Percentiles rank a stretch among this genome's conserved stretches.
Conservation (phyloP, 1,139 yeast genomes). For the Debaryomycetaceae sp. region DNA sequence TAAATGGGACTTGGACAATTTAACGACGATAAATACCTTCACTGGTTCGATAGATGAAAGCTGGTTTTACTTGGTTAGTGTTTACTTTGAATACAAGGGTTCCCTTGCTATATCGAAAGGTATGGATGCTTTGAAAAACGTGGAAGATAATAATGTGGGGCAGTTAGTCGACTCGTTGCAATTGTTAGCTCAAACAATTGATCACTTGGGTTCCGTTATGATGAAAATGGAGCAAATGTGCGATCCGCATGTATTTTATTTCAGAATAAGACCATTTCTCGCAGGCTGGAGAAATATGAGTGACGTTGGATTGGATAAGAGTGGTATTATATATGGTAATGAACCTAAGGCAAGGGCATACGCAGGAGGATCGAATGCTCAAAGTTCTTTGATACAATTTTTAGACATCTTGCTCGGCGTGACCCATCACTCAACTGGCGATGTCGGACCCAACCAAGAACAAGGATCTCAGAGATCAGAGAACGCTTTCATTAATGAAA, state of each 20-base stretch:
- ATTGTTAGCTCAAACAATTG: constrained; percentile 70
- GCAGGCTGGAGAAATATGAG: constrained; percentile 97
- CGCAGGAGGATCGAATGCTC: constrained; percentile 95
- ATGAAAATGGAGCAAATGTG: constrained; percentile 92
- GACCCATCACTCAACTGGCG: constrained; percentile 77
- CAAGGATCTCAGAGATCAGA: constrained; percentile 5
- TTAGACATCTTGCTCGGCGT: constrained; percentile 75
- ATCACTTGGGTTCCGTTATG: constrained; percentile 67
- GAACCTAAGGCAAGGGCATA: constrained; percentile 56
- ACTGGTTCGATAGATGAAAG: constrained; percentile 90
- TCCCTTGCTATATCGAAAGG: constrained; percentile 66
- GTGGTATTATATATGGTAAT: constrained; percentile 76
- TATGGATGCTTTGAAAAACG: constrained; percentile 35
- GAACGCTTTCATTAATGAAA: constrained; percentile 72
- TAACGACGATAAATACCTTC: constrained; percentile 79
- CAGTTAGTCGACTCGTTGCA: constrained; percentile 50
- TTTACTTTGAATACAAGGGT: constrained; percentile 80
- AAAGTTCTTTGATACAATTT: constrained; percentile 83
- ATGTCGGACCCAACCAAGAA: constrained; percentile 35
- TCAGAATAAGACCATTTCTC: constrained; percentile 78
- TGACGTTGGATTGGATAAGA: constrained; percentile 72
- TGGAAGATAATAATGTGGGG: constrained; percentile 27
- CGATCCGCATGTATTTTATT: constrained; percentile 89
- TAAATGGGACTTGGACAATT: constrained; percentile 55
- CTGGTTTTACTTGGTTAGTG: constrained; percentile 90